Base-by-base conservation (phyloP, 192 early-diverging fungal genomes). In the Dimargaris xerosporica region DNA sequence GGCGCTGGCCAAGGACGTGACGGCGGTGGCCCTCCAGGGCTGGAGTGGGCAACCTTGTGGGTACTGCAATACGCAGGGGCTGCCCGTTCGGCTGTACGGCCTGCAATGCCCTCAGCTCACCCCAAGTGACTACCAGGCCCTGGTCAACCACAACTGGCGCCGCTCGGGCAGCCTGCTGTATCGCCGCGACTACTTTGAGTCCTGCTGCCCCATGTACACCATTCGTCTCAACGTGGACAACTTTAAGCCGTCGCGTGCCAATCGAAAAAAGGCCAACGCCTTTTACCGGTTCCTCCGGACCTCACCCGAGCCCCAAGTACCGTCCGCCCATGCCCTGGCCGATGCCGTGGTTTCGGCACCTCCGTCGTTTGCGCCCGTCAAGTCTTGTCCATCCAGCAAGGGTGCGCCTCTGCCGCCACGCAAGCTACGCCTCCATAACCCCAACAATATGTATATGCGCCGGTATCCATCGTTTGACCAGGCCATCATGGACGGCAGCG, bases 261-360 rank as follows among this genome's bases (percentile, higher is more conserved):
- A 74, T 68, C 71, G 79, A 65, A 66, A 79, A 72, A 66, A 75
- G 51, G 50, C 80, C 52, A 72, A 74, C 68, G 73, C 75, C 66
- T 51, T 84, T 69, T 64, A 74, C 63, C 74, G 68, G 66, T 63
- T 76, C 64, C 68, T 85, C 69, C 64, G 65, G 72, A 13, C 69
- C 71, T 39, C 65, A 69, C 43, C 44, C 43, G 59, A 39, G 34
- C 34, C 34, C 17, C 15, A 4, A 19, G 21, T 3, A 4, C 21
- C 21, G 30, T n/a, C 34, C 21, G 41, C 26, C 29, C 42, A 34
- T 39, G 1, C 1, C 19, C 56, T 17, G 19, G 26, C 56, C 44
- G 21, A 21, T 44, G n/a, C 45, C 13, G 6, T n/a, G 54, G 10
- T 2, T 10, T 12, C 34, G 9, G 29, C 54, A 12, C 34, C 54